These are phyloP conservation scores for Trichosporon sp. DNA, from an alignment of 1,284 basidiomycete genomes.

Conservation along the genomic window DNA sequence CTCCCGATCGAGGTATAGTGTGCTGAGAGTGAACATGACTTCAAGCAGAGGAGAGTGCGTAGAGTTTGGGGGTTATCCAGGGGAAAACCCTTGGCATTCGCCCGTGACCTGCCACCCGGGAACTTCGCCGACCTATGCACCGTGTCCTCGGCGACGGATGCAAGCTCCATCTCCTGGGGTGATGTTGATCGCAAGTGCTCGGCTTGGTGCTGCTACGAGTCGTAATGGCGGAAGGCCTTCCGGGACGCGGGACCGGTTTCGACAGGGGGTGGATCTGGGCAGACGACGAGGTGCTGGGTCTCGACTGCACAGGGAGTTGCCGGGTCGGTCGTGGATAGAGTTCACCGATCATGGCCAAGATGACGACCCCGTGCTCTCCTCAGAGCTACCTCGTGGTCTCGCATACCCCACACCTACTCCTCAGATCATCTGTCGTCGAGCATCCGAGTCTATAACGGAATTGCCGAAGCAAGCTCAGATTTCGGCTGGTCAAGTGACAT, in stretches of 20 bases:
- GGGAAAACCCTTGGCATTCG: background rate
- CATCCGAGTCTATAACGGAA: background rate
- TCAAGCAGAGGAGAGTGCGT: background rate
- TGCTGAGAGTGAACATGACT: background rate
- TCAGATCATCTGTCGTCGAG: background rate
- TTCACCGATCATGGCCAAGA: background rate
- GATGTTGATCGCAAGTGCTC: background rate
- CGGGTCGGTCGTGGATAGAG: background rate
- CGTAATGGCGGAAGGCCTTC: background rate
- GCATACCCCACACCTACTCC: too few species aligned
- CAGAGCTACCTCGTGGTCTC: background rate
- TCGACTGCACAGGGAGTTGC: background rate
- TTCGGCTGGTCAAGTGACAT: background rate
- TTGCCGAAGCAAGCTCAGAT: background rate
- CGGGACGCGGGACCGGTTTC: conserved; percentile 3
- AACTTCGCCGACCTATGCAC: background rate
- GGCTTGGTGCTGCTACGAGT: background rate
- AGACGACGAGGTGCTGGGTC: background rate
- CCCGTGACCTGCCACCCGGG: background rate
- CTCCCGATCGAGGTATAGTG: background rate
- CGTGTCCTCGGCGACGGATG: background rate
- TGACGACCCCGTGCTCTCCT: background rate
- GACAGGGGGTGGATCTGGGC: background rate
- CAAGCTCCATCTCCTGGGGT: background rate
- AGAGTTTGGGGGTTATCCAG: background rate